These are phyloP conservation scores for Plasmodium knowlesi DNA, from an alignment of 169 alveolate species.

Conservation along the genomic window DNA sequence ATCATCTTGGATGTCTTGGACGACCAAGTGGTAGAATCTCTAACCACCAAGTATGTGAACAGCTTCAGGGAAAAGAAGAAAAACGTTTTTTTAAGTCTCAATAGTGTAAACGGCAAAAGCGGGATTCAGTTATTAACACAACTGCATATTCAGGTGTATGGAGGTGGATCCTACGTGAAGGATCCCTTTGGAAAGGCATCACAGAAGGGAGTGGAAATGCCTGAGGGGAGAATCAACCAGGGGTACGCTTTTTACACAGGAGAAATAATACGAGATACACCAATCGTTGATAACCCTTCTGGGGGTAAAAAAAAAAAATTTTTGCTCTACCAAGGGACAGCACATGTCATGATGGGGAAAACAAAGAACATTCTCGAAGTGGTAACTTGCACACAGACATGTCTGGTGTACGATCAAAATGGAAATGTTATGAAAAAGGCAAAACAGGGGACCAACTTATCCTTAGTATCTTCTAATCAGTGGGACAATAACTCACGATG, in stretches of 20 bases:
- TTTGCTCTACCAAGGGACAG: constrained; percentile 66
- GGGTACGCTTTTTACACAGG: constrained; percentile 26
- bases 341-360: constrained; percentile 42
- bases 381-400: constrained; percentile 39
- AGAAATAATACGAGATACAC: constrained; percentile 42
- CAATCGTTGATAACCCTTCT: constrained; percentile 3
- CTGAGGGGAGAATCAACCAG: background rate
- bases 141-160: constrained; percentile 42
- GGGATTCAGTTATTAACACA: constrained; percentile 14
- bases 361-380: constrained; percentile 23
- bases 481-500: constrained; percentile 59
- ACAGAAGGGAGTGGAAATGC: background rate
- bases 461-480: constrained; percentile 63
- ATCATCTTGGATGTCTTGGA: constrained; percentile 26
- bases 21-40: constrained; percentile 10
- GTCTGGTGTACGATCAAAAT: constrained; percentile 31
- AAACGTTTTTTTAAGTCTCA: constrained; percentile 50
- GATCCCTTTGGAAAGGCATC: constrained; percentile 3
- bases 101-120: constrained; percentile 51
- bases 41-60: constrained; percentile 32
- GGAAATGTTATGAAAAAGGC: constrained; percentile 1
- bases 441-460: constrained; percentile 50
- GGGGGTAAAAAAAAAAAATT: background rate
- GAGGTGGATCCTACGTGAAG: constrained; percentile 18
- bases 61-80: constrained; percentile 45